Evolutionary conservation across 306 rosid genomes (phyloP), one percentile per base, ranked within the genome.

Genomic region (Medicago ruthenica): DNA sequence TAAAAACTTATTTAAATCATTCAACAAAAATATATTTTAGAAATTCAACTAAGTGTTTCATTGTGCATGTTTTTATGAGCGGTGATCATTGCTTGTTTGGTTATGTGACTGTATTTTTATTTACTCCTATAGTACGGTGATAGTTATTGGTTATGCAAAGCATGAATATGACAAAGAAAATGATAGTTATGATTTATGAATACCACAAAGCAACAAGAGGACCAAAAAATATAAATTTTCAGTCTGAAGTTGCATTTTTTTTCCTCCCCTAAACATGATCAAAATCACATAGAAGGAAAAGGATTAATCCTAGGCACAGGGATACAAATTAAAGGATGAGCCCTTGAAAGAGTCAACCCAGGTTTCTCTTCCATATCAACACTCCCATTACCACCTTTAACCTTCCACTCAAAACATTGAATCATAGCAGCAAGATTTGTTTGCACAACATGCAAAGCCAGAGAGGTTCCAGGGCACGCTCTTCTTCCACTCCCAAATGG

Each of bases 401-500:
- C 82, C 73, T 86, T 84, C 92, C 93, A 92, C 17, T 86, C 91
- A 86, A 92, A 92, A 74, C 93, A 92, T 34, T 92, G 97, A 86
- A 92, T 64, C 93, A 92, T 86, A 18, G 82, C 89, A 21, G 81
- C 96, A 14, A 92, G 82, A 7, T 77, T 84, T 2, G 88, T 22
- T 14, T 85, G 93, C 66, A 88, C 91, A 61, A 92, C 78, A 9
- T 83, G 87, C 71, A 92, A 44, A n/a, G 93, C 97, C n/a, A 92
- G 80, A 15, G 97, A 75, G 5, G 88, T 85, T 71, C 93, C 96
- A 44, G 97, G 97, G 16, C 96, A 92, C 9, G 87, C 86, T 83
- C 97, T 90, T 88, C 97, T 89, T 42, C 97, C 97, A 64, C 91
- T 88, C 18, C 97, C 97, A 85, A 92, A 92, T 65, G 96, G 96